Evolutionary conservation across 176 grass and related monocot species (phyloP), one percentile per base, ranked within the genome.

Genomic region (Juncus inflexus): DNA sequence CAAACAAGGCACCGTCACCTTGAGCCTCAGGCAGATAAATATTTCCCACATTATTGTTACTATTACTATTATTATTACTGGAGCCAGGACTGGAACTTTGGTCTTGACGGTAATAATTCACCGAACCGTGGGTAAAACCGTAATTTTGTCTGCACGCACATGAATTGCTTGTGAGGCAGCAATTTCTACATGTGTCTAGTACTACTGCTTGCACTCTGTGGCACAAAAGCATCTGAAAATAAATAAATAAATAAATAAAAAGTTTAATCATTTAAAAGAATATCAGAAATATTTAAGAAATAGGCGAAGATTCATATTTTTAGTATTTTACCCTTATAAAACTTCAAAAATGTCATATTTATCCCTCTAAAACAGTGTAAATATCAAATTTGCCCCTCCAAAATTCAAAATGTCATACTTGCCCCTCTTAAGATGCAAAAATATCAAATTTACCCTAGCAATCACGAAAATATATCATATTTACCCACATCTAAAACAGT

Each of bases 111-210:
- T 92, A 92, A 62, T 86, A 84, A 49, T 73, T 72, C 47, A 61
- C 38, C 6, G 80, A 58, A 50, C 62, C 47, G 77, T 97, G 85
- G 2, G 88, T 67, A 68, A 74, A 79, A 12, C 79, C 72, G 67
- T 92, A 91, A 74, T 80, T 81, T 87, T 99, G 94, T 65, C 86
- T 99, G 79, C 94, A 99, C 56, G 88, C 83, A 75, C 94, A 99
- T 35, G 76, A 80, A 76, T 72, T 99, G 75, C 80, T 90, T 43
- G 80, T 79, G 79, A 99, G 89, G 61, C 94, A 99, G 72, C 94
- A 99, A 62, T 75, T 99, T 80, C 81, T 84, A 78, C 94, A 99
- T 45, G 94, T 92, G 74, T 90, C 94, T 83, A 87, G 82, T 64
- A 82, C 83, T 62, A 99, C 77, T 37, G 88, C 77, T 77, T 99